A percentile compares a stretch with the other conserved stretches of the same genome.
Conservation (phyloP, 352 stramenopile genomes). For the Blastocystis sp. region DNA sequence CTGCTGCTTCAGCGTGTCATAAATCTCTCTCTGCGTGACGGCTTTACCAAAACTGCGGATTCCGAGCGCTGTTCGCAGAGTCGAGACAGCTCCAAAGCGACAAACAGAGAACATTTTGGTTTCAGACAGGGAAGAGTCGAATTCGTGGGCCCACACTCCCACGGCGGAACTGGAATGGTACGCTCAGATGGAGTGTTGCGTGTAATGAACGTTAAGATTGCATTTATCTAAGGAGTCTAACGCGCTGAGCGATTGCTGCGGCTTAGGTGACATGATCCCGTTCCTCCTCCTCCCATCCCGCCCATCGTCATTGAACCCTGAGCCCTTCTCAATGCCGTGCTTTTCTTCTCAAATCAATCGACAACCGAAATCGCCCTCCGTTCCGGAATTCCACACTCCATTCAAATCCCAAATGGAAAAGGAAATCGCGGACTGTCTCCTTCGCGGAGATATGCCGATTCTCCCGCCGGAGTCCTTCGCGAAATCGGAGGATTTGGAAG, state of each 20-base stretch:
- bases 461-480: slow-evolving; percentile 47
- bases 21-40: slow-evolving; percentile 21
- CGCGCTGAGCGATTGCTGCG: too few species aligned
- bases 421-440: slow-evolving; percentile 34
- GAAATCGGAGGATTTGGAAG: not conserved
- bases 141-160: not conserved
- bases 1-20: not conserved
- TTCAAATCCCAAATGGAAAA: slow-evolving; percentile 11
- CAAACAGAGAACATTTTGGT: not conserved
- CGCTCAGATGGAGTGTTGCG: too few species aligned
- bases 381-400: not conserved
- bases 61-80: not conserved
- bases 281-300: too few species aligned
- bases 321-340: too few species aligned
- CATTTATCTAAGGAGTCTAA: too few species aligned
- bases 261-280: too few species aligned
- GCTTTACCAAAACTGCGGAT: slow-evolving; percentile 3
- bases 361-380: not conserved
- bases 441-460: slow-evolving; percentile 40
- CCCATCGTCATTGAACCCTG: too few species aligned
- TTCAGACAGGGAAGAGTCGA: not conserved
- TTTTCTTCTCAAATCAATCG: too few species aligned
- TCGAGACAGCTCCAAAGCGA: not conserved
- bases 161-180: too few species aligned
- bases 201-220: too few species aligned